phyloP scores from a whole-genome alignment of 2,329 filamentous ascomycete species.

The Ophiognomonia clavigignenti-juglandacearum region DNA sequence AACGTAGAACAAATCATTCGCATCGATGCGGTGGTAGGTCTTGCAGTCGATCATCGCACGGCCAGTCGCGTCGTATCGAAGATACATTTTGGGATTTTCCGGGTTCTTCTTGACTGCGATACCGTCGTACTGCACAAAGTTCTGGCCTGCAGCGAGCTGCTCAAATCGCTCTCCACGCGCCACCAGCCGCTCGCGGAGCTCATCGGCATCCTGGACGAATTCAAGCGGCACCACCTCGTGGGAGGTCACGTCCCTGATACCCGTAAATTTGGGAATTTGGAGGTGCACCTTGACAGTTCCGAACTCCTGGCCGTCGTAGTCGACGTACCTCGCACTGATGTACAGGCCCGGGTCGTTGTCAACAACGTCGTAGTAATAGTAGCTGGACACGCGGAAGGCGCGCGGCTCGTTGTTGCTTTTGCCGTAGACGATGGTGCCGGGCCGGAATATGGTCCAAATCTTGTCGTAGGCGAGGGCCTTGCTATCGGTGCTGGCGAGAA shows the following conservation, averaged over 20 bases:
- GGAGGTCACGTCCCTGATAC: conserved; percentile 21
- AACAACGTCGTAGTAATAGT: conserved; percentile 22
- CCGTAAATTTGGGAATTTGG: conserved; percentile 24
- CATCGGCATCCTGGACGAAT: conserved; percentile 21
- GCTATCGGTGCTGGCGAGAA: conserved; percentile 20
- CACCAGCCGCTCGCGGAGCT: conserved; percentile 20
- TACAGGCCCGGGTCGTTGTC: conserved; percentile 20
- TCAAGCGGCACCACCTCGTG: conserved; percentile 26
- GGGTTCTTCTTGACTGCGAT: conserved; percentile 19
- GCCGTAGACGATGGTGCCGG: conserved; percentile 22
- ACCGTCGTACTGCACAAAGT: conserved; percentile 29
- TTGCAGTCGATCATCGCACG: conserved; percentile 32
- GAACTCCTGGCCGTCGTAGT: conserved; percentile 31
- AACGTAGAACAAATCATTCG: conserved; percentile 22
- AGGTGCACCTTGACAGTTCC: conserved; percentile 22
- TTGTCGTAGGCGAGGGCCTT: conserved; percentile 23
- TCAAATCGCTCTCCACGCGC: conserved; percentile 30
- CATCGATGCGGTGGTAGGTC: conserved; percentile 26
- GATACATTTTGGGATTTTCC: conserved; percentile 4
- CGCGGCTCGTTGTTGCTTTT: conserved; percentile 23
- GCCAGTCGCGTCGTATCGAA: conserved; percentile 24
- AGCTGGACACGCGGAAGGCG: conserved; percentile 24
- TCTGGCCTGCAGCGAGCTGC: conserved; percentile 24
- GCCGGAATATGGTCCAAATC: conserved; percentile 27
- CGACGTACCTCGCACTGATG: conserved; percentile 24